Evolutionary conservation across 2,329 filamentous ascomycete species (phyloP).

Genomic region (Ascochyta lentis): DNA sequence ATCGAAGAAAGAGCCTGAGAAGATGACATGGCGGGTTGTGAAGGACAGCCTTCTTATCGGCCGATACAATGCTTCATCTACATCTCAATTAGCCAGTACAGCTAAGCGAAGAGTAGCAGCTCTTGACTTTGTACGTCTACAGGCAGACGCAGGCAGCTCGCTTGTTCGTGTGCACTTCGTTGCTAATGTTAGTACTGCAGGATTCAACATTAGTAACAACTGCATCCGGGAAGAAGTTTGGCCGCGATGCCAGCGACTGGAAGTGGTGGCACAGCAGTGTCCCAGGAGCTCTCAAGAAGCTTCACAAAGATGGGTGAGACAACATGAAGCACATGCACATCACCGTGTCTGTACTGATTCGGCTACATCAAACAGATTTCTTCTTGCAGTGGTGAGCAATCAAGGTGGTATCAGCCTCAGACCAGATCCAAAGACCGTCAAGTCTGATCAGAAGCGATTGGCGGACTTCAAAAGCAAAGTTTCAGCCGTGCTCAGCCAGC

Average conservation of each 20-base stretch:
- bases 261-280: conserved; percentile 88
- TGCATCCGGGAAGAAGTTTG: conserved; percentile 80
- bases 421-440: conserved; percentile 73
- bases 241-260: conserved; percentile 78
- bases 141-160: background rate
- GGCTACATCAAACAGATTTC: conserved; percentile 61
- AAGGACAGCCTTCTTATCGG: conserved; percentile 78
- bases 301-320: conserved; percentile 72
- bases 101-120: conserved; percentile 43
- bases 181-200: conserved; percentile 50
- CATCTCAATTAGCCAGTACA: conserved; percentile 19
- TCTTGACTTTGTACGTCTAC: conserved; percentile 48
- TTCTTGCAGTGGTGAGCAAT: conserved; percentile 83
- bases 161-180: background rate
- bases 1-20: conserved; percentile 83
- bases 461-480: conserved; percentile 84
- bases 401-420: conserved; percentile 83
- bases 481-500: conserved; percentile 69
- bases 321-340: conserved; percentile 1
- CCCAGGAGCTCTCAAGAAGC: conserved; percentile 68
- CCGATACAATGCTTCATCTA: conserved; percentile 63
- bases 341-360: conserved; percentile 13
- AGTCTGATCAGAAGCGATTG: conserved; percentile 71
- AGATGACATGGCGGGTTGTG: conserved; percentile 71
- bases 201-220: conserved; percentile 88